phyloP scores from a whole-genome alignment of 176 grass and related monocot species.

The Zizania latifolia region DNA sequence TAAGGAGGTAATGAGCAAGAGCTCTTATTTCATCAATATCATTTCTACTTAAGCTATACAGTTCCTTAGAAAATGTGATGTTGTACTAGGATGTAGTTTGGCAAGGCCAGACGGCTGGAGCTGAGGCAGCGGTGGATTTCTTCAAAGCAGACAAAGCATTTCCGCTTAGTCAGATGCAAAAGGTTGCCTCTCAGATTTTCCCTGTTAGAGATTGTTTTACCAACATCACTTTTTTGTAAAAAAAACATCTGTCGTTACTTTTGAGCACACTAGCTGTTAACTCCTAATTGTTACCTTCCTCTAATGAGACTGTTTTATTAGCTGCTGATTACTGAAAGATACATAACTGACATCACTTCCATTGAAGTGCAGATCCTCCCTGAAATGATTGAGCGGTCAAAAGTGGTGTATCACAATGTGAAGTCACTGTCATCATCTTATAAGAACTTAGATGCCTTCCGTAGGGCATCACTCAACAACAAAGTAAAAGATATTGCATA shows the following conservation, averaged over 20 bases:
- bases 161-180: conserved; percentile 64
- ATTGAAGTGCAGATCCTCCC: conserved; percentile 60
- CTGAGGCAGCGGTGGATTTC: conserved; percentile 70
- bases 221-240: too few species aligned
- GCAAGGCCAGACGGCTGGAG: conserved; percentile 91
- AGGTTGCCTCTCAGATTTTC: conserved; percentile 46
- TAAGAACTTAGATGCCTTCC: conserved; percentile 65
- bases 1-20: conserved; percentile 60
- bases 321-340: conserved; percentile 13
- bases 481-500: conserved; percentile 65
- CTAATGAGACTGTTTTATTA: conserved; percentile 1
- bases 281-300: conserved; percentile 5
- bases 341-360: conserved; percentile 2
- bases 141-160: conserved; percentile 84
- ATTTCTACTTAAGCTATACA: conserved; percentile 2
- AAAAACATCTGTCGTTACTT: too few species aligned
- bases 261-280: not conserved
- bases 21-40: not conserved
- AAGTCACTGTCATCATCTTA: conserved; percentile 61
- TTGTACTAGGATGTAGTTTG: conserved; percentile 62
- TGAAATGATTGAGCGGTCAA: conserved; percentile 63
- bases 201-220: not conserved
- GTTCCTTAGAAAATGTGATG: conserved; percentile 26
- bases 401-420: conserved; percentile 71
- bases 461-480: conserved; percentile 46